Conservation (phyloP, 805 yeast species). For the Komagataella phaffii region DNA sequence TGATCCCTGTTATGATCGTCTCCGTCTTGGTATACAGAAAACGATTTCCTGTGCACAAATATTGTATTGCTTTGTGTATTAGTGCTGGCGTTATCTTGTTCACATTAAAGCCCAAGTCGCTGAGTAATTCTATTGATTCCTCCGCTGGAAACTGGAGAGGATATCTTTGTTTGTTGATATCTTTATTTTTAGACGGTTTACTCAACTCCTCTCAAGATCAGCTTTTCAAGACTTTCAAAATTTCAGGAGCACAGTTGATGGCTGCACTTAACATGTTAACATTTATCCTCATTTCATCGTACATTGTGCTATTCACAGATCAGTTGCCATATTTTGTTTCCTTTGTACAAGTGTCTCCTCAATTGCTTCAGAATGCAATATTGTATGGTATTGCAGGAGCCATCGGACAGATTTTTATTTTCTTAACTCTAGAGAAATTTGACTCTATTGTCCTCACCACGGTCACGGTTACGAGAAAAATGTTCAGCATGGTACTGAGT, state of each 20-base stretch:
- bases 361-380: conserved; percentile 43
- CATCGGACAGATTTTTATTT: conserved; percentile 89
- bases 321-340: conserved; percentile 36
- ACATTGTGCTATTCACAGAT: conserved; percentile 28
- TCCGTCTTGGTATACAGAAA: conserved; percentile 61
- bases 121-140: conserved; percentile 17
- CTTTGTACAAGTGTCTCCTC: conserved; percentile 33
- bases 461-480: conserved; percentile 91
- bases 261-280: conserved; percentile 40
- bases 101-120: conserved; percentile 31
- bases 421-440: conserved; percentile 67
- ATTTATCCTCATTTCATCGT: conserved; percentile 31
- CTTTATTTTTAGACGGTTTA: conserved; percentile 78
- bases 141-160: conserved; percentile 36
- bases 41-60: conserved; percentile 62
- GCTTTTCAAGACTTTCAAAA: conserved; percentile 34
- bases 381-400: conserved; percentile 73
- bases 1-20: conserved; percentile 87
- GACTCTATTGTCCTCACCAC: conserved; percentile 81
- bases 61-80: conserved; percentile 62
- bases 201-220: conserved; percentile 92
- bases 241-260: conserved; percentile 88
- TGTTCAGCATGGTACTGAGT: conserved; percentile 88
- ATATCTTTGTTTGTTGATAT: conserved; percentile 36
- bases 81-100: conserved; percentile 76